phyloP scores from a whole-genome alignment of 2,329 filamentous ascomycete genomes.

The Xylaria digitata region DNA sequence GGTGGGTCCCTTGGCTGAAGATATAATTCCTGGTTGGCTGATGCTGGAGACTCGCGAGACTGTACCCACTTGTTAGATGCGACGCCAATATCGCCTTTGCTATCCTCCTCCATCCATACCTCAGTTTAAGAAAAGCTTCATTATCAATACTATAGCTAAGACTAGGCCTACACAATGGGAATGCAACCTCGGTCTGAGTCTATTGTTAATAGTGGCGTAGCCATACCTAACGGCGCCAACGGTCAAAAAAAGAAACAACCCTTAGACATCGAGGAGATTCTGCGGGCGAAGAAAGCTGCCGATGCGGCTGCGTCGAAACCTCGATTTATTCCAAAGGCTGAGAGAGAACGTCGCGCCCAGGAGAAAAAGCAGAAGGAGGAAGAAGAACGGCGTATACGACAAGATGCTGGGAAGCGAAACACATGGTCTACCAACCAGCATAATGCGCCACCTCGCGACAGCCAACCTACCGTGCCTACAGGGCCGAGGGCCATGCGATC shows the following conservation, averaged over 20 bases:
- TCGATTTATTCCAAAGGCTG: constrained; percentile 80
- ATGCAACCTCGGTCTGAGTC: constrained; percentile 45
- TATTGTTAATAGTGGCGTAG: constrained; percentile 31
- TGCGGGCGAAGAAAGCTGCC: constrained; percentile 86
- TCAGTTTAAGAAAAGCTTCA: neutral
- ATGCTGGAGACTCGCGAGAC: neutral
- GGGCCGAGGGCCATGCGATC: constrained; percentile 77
- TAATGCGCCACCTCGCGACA: constrained; percentile 41
- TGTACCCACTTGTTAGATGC: constrained; percentile 14
- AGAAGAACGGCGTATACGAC: constrained; percentile 55
- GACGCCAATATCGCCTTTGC: neutral
- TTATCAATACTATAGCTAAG: constrained; percentile 12
- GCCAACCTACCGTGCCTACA: constrained; percentile 66
- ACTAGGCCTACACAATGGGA: constrained; percentile 41
- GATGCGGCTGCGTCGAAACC: constrained; percentile 88
- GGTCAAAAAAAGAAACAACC: constrained; percentile 56
- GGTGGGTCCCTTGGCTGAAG: neutral
- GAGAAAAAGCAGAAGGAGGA: constrained; percentile 79
- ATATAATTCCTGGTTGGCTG: constrained; percentile 26
- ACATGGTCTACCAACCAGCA: constrained; percentile 46
- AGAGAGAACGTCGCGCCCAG: constrained; percentile 75
- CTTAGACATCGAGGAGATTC: constrained; percentile 85
- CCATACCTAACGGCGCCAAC: constrained; percentile 31
- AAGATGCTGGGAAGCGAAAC: constrained; percentile 50
- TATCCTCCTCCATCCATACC: neutral